Percentiles rank a stretch among this genome's conserved stretches.
These are phyloP conservation scores for Zasmidium cellare DNA, from an alignment of 2,329 filamentous ascomycete genomes.

Conservation along the genomic window DNA sequence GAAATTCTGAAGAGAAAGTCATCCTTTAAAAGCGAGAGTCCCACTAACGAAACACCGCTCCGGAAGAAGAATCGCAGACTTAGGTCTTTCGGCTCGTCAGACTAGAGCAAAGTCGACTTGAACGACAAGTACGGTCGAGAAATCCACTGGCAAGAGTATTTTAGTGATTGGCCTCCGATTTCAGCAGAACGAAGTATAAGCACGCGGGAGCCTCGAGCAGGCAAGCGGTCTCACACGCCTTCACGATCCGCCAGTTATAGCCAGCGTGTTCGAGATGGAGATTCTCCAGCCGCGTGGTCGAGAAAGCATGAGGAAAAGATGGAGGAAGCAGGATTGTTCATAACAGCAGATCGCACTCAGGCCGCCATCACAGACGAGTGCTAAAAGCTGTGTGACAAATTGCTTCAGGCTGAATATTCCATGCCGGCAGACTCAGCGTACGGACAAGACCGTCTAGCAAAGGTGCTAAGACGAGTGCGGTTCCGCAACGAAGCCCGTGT, in stretches of 20 bases:
- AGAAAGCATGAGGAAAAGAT: conserved; percentile 18
- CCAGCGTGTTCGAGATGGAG: conserved; percentile 12
- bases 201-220: not conserved
- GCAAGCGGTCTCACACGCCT: conserved; percentile 2
- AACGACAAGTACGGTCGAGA: conserved; percentile 4
- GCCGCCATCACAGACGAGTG: conserved; percentile 8
- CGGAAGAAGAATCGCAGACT: not conserved
- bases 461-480: conserved; percentile 11
- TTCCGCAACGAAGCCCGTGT: conserved; percentile 19
- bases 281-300: conserved; percentile 16
- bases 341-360: conserved; percentile 9
- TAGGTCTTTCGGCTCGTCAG: not conserved
- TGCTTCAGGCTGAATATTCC: conserved; percentile 4
- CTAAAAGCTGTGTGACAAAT: conserved; percentile 9
- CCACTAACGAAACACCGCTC: not conserved
- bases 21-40: too few species aligned
- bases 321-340: conserved; percentile 14
- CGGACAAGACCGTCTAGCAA: conserved; percentile 4
- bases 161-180: conserved; percentile 9
- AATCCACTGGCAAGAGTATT: conserved; percentile 10
- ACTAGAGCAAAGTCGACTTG: not conserved
- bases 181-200: not conserved
- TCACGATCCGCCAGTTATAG: conserved; percentile 12
- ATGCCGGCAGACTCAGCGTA: not conserved
- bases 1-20: too few species aligned